Base-by-base conservation (phyloP, 2,329 filamentous ascomycete genomes). In the Xylaria hypoxylon region DNA sequence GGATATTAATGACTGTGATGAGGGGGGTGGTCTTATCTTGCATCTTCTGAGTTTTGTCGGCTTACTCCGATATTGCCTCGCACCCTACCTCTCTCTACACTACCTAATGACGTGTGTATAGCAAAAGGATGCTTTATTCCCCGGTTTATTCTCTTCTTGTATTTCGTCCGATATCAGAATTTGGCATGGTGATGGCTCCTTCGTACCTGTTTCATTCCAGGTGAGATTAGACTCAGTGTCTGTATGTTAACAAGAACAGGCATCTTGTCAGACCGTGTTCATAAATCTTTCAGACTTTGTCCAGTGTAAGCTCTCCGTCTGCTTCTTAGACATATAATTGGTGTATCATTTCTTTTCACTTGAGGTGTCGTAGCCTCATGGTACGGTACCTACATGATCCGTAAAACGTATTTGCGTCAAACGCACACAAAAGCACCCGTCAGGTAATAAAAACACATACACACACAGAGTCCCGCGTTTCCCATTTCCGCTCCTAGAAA, bases 381-480 rank as follows among this genome's bases (percentile, higher is more conserved):
- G 38, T 45, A 40, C 52, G 44, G 24, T 69, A 69, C 63, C 51
- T 60, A 65, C 45, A 56, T 65, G 28, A 63, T 40, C 45, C 66
- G 51, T 60, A 13, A 56, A 38, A 53, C 59, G 44, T 68, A 42
- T 53, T 53, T 48, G 26, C 19, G 40, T 63, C 42, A 33, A 67
- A 57, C 31, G 38, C 56, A 69, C 59, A 51, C 52, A 33, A 63
- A 60, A 61, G 17, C 59, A 28, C 24, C 47, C 22, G 24, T 24
- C 31, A 19, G 45, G 33, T 26, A 26, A 28, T 57, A 50, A 45
- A 42, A 24, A 26, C 35, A 48, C 38, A 42, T 5, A 28, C 8
- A 22, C 22, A 11, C 28, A 35, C 28, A 15, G 24, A 35, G 2
- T 38, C 51, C 40, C 15, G 1, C 47, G 45, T 59, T 61, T 53